Evolutionary conservation across 108 stramenopile species (phyloP).

Genomic region (Epithemia pelagica): DNA sequence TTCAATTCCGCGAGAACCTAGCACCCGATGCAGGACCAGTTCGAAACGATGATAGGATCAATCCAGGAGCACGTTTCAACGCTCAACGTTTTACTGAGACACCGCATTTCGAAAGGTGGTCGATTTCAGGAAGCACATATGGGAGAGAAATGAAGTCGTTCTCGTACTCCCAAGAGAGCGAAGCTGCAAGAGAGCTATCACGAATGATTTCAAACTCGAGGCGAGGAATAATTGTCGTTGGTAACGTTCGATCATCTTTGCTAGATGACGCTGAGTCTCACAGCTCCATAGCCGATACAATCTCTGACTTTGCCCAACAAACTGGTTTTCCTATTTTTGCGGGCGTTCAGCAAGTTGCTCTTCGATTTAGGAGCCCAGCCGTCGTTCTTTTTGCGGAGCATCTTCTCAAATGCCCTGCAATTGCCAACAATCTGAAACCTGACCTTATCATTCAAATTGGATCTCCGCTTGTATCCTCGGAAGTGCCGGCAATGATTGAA

Average conservation of each 20-base stretch:
- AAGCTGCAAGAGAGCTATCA: conserved; percentile 30
- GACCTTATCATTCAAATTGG: conserved; percentile 87
- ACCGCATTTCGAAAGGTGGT: conserved; percentile 69
- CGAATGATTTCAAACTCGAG: conserved; percentile 46
- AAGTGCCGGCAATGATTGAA: conserved; percentile 51
- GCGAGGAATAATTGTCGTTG: conserved; percentile 76
- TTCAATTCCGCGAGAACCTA: conserved; percentile 90
- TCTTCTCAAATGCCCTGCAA: conserved; percentile 55
- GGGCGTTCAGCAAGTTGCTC: conserved; percentile 51
- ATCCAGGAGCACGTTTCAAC: conserved; percentile 53
- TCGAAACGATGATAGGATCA: conserved; percentile 58
- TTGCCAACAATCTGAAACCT: conserved; percentile 55
- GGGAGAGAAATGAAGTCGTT: conserved; percentile 9
- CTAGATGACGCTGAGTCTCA: neutral
- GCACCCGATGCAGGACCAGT: conserved; percentile 85
- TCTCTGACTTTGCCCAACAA: conserved; percentile 50
- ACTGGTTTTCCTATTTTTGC: conserved; percentile 75
- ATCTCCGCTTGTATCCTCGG: conserved; percentile 73
- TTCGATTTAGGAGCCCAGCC: conserved; percentile 44
- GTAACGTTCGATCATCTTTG: conserved; percentile 40
- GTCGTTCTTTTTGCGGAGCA: conserved; percentile 80
- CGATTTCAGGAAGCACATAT: conserved; percentile 44
- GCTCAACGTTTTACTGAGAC: conserved; percentile 60
- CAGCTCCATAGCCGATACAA: conserved; percentile 3
- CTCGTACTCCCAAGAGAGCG: conserved; percentile 12